phyloP scores from a whole-genome alignment of 2,329 filamentous ascomycete species.

The Fusarium solani-melongenae region DNA sequence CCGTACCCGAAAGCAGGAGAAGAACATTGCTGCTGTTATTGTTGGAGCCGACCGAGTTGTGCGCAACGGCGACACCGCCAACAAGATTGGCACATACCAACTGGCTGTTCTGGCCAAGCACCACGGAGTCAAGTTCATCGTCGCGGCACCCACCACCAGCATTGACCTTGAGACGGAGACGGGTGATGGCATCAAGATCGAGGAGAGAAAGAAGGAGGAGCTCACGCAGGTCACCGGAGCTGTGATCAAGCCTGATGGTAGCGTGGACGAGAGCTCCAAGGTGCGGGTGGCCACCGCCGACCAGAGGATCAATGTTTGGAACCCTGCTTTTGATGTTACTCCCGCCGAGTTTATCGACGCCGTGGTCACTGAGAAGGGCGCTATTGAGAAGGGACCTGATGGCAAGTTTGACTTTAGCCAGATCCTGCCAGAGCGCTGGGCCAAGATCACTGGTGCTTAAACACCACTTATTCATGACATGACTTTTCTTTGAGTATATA shows the following conservation, averaged over 20 bases:
- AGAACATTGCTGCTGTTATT: slow-evolving; percentile 85
- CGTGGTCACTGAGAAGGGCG: slow-evolving; percentile 91
- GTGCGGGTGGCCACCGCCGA: slow-evolving; percentile 84
- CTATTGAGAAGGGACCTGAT: slow-evolving; percentile 78
- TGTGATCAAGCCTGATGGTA: slow-evolving; percentile 71
- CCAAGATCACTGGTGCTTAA: slow-evolving; percentile 44
- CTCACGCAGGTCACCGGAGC: slow-evolving; percentile 87
- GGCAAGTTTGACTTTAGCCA: slow-evolving; percentile 75
- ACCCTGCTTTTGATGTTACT: slow-evolving; percentile 96
- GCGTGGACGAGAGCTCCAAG: slow-evolving; percentile 70
- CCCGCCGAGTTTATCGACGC: slow-evolving; percentile 90
- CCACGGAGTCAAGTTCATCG: slow-evolving; percentile 93
- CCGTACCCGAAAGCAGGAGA: slow-evolving; percentile 66
- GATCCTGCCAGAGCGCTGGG: slow-evolving; percentile 68
- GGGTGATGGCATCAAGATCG: slow-evolving; percentile 86
- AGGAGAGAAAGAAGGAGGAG: slow-evolving; percentile 84
- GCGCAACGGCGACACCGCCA: slow-evolving; percentile 96
- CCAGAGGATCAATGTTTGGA: slow-evolving; percentile 88
- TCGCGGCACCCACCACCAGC: slow-evolving; percentile 93
- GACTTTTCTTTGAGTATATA: slow-evolving; percentile 6
- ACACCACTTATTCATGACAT: slow-evolving; percentile 2
- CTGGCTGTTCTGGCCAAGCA: slow-evolving; percentile 89
- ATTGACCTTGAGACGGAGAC: slow-evolving; percentile 86
- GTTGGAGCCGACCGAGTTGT: slow-evolving; percentile 96
- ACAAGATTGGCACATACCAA: slow-evolving; percentile 97